Evolutionary conservation across 1,284 basidiomycete species (phyloP), one percentile per base, ranked within the genome.

Genomic region (Coniferiporia weirii): DNA sequence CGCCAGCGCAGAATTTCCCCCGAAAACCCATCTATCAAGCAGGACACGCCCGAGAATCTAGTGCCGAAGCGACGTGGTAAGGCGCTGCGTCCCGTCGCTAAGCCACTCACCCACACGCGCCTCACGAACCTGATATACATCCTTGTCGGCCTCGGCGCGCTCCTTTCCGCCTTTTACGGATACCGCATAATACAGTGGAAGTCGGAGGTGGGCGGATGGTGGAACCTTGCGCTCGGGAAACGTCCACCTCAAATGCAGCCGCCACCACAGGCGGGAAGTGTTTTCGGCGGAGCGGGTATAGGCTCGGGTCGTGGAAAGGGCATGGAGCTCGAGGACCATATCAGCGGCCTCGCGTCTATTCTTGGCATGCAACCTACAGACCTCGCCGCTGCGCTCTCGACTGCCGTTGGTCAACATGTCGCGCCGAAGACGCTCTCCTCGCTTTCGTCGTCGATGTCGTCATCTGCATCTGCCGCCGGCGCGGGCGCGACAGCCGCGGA

Each of bases 341-440:
- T 89, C 56, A 77, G 80, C 55, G 79, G 76, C 17, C 73, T 89
- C 13, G 87, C 87, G 12, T 69, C 71, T 6, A 81, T 79, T 19
- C 72, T 89, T 32, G 87, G 84, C 1, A 79, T 89, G 67, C 77
- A 80, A 2, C 76, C 82, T 12, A 71, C 72, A 38, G 81, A 85
- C 50, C 72, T 89, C 2, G 84, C 85, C 1, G 74, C 73, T 22
- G 85, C 84, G 0, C 82, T 89, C 56, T 82, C 81, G 1, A 74
- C 72, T 54, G 83, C 79, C 0, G 80, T 84, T 38, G 73, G 75
- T 57, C 74, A 81, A 35, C 70, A 83, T 63, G 78, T 86, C 20
- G 82, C 85, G 1, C 79, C 79, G 15, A 82, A 79, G 4, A 81
- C 78, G 40, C 66, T 87, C 52, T 79, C 79, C 10, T 82, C 79